Evolutionary conservation across 2,329 filamentous ascomycete genomes (phyloP), one percentile per base, ranked within the genome.

Genomic region (Colletotrichum spaethianum): DNA sequence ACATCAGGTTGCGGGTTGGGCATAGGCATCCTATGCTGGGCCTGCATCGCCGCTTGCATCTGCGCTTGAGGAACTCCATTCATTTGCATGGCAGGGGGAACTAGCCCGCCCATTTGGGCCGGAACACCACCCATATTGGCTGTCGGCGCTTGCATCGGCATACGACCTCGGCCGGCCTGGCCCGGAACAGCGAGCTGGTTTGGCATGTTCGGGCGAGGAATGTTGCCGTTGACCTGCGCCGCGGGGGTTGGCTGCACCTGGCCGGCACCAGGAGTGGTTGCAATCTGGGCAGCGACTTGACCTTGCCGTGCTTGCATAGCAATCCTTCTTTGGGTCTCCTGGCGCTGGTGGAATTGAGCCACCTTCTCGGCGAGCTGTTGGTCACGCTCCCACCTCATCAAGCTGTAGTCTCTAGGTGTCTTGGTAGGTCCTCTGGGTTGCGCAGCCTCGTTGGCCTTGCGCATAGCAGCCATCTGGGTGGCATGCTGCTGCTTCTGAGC

Each of bases 381-480:
- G 76, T 98, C 96, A 55, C 94, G 91, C 79, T 98, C 96, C 83
- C 93, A 92, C 76, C 96, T 95, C 79, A 98, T 88, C 63, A 94
- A 88, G 79, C 95, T 98, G 80, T 98, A 98, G 75, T 98, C 94
- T 77, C 94, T 90, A 0, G 96, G 96, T 0, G 95, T 97, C 78
- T 95, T 94, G 78, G 81, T 89, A 78, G 80, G 88, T 76, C 83
- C 79, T 63, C 79, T 82, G 63, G 83, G 85, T 59, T 86, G 84
- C 23, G 84, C 82, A 26, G 83, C 79, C 77, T 97, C 94, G 72
- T 93, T 93, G 18, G 91, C 88, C 82, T 98, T 98, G 66, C 96
- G 92, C 81, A 94, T 91, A 40, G 93, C 93, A 60, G 94, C 94
- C 68, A 94, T 90, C 74, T 90, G 89, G 14, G 92, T 90, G 72